Evolutionary conservation across 1,284 basidiomycete genomes (phyloP).

Genomic region (Neolentinus lepideus): DNA sequence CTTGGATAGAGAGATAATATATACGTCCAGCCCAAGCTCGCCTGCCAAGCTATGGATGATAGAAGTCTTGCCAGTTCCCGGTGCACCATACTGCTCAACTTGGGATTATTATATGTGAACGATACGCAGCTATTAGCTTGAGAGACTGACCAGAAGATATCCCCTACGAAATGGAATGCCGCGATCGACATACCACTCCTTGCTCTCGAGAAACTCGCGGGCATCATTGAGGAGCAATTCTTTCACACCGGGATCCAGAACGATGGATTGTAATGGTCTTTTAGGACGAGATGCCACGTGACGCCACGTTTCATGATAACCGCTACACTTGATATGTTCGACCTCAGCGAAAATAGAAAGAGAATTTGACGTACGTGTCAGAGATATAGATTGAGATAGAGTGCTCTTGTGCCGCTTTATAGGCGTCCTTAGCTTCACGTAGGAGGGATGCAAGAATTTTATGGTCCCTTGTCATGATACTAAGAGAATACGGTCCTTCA

Average conservation of each 20-base stretch:
- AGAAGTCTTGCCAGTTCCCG: conserved; percentile 50
- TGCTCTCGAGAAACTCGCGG: conserved; percentile 56
- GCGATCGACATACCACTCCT: conserved; percentile 60
- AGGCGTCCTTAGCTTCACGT: conserved; percentile 18
- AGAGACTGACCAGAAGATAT: conserved; percentile 40
- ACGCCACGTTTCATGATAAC: conserved; percentile 40
- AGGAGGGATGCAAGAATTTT: conserved; percentile 19
- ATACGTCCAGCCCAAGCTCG: conserved; percentile 27
- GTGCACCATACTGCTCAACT: conserved; percentile 43
- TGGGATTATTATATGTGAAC: too few relatives aligned
- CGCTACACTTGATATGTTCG: neutral
- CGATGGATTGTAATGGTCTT: conserved; percentile 55
- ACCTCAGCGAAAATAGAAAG: neutral
- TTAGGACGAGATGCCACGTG: conserved; percentile 52
- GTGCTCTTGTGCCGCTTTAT: conserved; percentile 31
- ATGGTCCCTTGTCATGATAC: conserved; percentile 15
- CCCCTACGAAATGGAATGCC: conserved; percentile 71
- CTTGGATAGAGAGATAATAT: conserved; percentile 37
- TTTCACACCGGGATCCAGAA: conserved; percentile 59
- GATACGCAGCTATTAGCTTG: neutral
- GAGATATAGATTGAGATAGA: conserved; percentile 53
- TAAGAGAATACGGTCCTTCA: neutral
- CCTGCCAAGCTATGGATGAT: conserved; percentile 28
- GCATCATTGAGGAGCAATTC: conserved; percentile 61
- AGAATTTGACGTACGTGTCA: conserved; percentile 14